Percentiles rank a stretch among this genome's conserved stretches.
These are phyloP conservation scores for Picea engelmannii DNA, from an alignment of 83 land plant genomes.

Conservation along the genomic window DNA sequence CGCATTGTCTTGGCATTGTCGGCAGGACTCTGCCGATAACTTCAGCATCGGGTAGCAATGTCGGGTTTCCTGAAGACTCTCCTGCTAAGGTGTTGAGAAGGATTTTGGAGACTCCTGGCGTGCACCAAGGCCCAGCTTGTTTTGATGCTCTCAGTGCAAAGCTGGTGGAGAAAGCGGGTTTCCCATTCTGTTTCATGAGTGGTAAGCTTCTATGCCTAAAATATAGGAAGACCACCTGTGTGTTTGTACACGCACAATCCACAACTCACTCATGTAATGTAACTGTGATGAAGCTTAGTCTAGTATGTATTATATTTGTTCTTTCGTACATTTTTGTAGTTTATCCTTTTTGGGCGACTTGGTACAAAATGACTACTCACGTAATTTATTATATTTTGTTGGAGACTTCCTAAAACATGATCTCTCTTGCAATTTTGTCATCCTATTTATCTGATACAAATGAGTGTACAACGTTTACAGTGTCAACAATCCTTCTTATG, in stretches of 20 bases:
- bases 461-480: too few species aligned
- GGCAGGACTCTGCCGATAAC: neutral
- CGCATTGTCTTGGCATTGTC: neutral
- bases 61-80: conserved; percentile 20
- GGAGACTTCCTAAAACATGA: neutral
- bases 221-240: neutral
- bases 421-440: too few species aligned
- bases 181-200: conserved; percentile 82
- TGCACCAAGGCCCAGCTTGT: conserved; percentile 94
- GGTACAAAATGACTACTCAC: neutral
- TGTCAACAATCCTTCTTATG: too few species aligned
- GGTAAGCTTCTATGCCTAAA: conserved; percentile 42
- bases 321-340: conserved; percentile 15
- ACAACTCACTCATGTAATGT: too few species aligned
- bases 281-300: neutral
- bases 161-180: conserved; percentile 91
- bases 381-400: neutral
- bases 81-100: conserved; percentile 58
- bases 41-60: neutral
- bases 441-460: too few species aligned
- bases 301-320: neutral
- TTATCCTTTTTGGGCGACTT: neutral
- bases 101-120: conserved; percentile 73
- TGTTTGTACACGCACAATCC: too few species aligned
- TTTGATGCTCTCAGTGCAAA: conserved; percentile 96